Base-by-base conservation (phyloP, 1,284 basidiomycete genomes). In the Microbotryum saponariae region DNA sequence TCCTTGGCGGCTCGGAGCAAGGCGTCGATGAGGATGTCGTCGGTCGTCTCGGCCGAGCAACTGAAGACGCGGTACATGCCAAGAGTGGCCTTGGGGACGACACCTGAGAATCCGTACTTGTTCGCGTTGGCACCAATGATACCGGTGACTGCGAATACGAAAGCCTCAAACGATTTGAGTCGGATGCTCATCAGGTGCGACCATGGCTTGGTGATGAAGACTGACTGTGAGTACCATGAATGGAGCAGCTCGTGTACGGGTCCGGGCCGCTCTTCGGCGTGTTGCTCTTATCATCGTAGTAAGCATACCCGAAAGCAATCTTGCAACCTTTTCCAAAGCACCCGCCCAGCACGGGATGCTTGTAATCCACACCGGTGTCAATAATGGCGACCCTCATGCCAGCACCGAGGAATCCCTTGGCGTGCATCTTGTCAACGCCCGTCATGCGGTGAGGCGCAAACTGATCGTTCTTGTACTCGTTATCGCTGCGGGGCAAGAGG, bases 261-360 rank as follows among this genome's bases (percentile, higher is more conserved):
- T 66, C 62, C 12, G 37, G 1, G 5, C 37, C 16, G 12, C 37
- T 16, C 37, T 42, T 42, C 8, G 62, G 80, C 2, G 55, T 27
- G 51, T 66, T 62, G 10, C 37, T 42, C 12, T 33, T 18, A 25
- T 64, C 76, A 37, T 65, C 4, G 12, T 42, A 62, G 27, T 54
- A 78, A 65, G 82, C 83, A 65, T 77, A 81, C 1, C 83, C 83
- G 33, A 82, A 82, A 52, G 80, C 77, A 60, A 85, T 76, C 72
- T 85, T 85, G 73, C 80, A 78, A 21, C 82, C 82, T 2, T 80
- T 74, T 6, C 84, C 85, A 65, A 85, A 81, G 42, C 79, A 83
- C 10, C 81, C 83, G 44, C 83, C 86, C 58, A 88, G 82, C 16
- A 77, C 75, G 9, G 83, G 83, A 29, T 66, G 61, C 18, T 47